A percentile compares a stretch with the other conserved stretches of the same genome.
Evolutionary conservation across 2,329 filamentous ascomycete species (phyloP).

Genomic region (Penicillium paneum): DNA sequence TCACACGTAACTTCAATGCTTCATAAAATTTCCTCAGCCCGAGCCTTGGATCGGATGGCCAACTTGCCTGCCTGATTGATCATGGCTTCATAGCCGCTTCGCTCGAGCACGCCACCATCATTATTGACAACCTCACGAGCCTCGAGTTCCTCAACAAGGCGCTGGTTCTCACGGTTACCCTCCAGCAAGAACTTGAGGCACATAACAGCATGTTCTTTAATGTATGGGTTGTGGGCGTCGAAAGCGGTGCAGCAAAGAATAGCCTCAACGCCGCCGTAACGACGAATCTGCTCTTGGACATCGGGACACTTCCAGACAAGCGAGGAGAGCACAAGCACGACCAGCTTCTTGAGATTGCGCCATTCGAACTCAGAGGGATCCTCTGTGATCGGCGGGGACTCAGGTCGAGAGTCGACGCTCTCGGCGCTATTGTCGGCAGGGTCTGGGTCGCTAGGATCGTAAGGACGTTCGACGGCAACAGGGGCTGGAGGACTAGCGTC

Average conservation of each 20-base stretch:
- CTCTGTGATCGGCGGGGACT: conserved; percentile 53
- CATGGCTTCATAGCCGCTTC: conserved; percentile 43
- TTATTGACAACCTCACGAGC: conserved; percentile 44
- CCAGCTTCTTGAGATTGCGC: conserved; percentile 87
- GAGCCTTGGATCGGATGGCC: conserved; percentile 38
- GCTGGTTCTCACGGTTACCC: conserved; percentile 51
- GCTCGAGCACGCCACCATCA: conserved; percentile 40
- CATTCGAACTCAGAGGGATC: conserved; percentile 66
- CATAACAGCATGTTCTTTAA: conserved; percentile 85
- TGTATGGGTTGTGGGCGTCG: conserved; percentile 90
- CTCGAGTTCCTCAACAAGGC: conserved; percentile 51
- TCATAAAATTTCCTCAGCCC: conserved; percentile 5
- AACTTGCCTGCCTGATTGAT: conserved; percentile 45
- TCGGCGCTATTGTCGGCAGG: conserved; percentile 38
- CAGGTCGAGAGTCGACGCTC: conserved; percentile 44
- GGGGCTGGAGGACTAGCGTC: conserved; percentile 36
- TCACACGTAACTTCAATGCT: conserved; percentile 5
- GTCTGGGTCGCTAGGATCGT: conserved; percentile 49
- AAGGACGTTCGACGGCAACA: conserved; percentile 63
- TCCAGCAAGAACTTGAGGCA: conserved; percentile 72
- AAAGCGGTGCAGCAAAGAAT: conserved; percentile 86
- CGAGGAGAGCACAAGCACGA: conserved; percentile 83
- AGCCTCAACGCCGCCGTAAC: conserved; percentile 79
- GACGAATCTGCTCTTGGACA: conserved; percentile 84
- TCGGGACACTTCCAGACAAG: conserved; percentile 81